Evolutionary conservation across 1,139 yeast genomes (phyloP).

Genomic region (Taiozyma sp.): DNA sequence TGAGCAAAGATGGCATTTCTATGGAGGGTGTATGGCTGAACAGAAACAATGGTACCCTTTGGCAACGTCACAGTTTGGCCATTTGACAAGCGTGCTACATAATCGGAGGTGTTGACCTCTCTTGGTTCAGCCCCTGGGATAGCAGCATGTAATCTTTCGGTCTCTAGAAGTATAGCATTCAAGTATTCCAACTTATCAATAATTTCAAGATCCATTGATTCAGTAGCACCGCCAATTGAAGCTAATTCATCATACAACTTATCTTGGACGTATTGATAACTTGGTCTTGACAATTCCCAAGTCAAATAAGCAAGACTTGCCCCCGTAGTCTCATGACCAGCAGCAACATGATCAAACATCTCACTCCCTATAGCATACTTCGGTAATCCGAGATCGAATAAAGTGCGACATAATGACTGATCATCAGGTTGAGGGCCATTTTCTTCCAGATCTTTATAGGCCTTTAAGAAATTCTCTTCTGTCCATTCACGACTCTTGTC

Average conservation of each 20-base stretch:
- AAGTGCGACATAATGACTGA: slow-evolving; percentile 11
- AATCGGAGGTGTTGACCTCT: slow-evolving; percentile 30
- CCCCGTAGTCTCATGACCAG: slow-evolving; percentile 80
- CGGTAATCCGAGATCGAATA: slow-evolving; percentile 23
- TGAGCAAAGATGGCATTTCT: slow-evolving; percentile 39
- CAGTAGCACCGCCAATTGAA: slow-evolving; percentile 16
- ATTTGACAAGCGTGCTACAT: slow-evolving; percentile 16
- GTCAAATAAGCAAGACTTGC: slow-evolving; percentile 56
- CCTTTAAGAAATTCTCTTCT: slow-evolving; percentile 33
- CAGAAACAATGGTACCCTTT: slow-evolving; percentile 51
- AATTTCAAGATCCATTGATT: slow-evolving; percentile 16
- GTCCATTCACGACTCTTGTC: slow-evolving; percentile 48
- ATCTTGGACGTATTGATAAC: slow-evolving; percentile 37
- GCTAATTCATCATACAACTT: slow-evolving; percentile 37
- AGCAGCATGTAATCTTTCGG: slow-evolving; percentile 58
- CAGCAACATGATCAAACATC: slow-evolving; percentile 48
- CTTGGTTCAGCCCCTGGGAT: slow-evolving; percentile 78
- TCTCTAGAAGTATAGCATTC: slow-evolving; percentile 55
- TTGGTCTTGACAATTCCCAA: slow-evolving; percentile 55
- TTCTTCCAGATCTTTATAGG: slow-evolving; percentile 17
- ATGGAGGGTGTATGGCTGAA: slow-evolving; percentile 66
- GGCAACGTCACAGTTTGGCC: slow-evolving; percentile 38
- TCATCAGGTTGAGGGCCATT: slow-evolving; percentile 12
- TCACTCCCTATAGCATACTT: slow-evolving; percentile 39
- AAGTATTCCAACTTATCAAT: slow-evolving; percentile 51